Evolutionary conservation across 768 basidiomycete genomes (phyloP).

Genomic region (Agrocybe chaxingu): DNA sequence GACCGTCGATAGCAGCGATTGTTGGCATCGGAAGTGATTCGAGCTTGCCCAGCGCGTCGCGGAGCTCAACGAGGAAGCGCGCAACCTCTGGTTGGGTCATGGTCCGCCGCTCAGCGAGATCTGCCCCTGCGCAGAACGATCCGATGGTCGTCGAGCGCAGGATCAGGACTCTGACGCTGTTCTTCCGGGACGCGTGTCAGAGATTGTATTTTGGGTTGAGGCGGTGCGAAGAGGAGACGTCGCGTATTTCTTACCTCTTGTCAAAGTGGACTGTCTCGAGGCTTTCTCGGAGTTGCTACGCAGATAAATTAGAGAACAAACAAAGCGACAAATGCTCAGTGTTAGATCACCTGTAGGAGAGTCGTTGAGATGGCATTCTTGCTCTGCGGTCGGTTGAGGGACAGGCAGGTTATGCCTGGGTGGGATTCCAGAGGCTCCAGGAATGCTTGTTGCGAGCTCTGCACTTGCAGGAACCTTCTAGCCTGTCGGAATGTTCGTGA

Average conservation of each 20-base stretch:
- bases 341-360: constrained; percentile 57
- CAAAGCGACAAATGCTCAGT: neutral
- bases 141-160: constrained; percentile 75
- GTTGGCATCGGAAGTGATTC: constrained; percentile 85
- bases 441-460: constrained; percentile 30
- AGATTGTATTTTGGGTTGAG: constrained; percentile 2
- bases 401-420: constrained; percentile 68
- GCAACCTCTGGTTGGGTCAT: constrained; percentile 77
- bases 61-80: constrained; percentile 74
- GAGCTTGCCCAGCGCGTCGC: constrained; percentile 68
- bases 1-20: constrained; percentile 90
- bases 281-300: constrained; percentile 71
- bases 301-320: constrained; percentile 3
- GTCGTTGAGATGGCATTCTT: constrained; percentile 85
- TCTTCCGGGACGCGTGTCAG: constrained; percentile 1
- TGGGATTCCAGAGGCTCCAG: constrained; percentile 50
- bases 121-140: constrained; percentile 90
- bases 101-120: constrained; percentile 78
- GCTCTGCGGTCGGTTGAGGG: constrained; percentile 77
- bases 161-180: constrained; percentile 75
- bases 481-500: neutral
- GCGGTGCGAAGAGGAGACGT: neutral
- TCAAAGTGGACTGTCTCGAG: constrained; percentile 66
- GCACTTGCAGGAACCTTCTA: constrained; percentile 18
- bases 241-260: constrained; percentile 42